Conservation (phyloP, 2,329 filamentous ascomycete species). For the Neofusicoccum umdonicola region DNA sequence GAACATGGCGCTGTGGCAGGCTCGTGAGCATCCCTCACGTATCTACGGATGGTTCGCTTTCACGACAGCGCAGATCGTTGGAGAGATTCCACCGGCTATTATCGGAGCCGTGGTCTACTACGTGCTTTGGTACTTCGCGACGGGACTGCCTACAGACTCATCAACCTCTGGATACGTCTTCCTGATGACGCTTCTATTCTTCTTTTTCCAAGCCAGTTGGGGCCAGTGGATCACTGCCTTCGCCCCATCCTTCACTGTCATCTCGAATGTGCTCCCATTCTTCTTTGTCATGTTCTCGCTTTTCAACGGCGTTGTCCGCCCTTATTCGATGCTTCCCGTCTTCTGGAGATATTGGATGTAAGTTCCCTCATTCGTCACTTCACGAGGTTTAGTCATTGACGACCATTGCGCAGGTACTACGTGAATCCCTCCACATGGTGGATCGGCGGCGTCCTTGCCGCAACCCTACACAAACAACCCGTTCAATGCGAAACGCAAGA, state of each 20-base stretch:
- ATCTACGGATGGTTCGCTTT: conserved; percentile 80
- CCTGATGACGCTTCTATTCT: conserved; percentile 76
- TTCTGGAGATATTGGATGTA: conserved; percentile 71
- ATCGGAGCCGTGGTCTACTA: conserved; percentile 66
- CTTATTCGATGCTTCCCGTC: conserved; percentile 62
- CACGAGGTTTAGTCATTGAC: background rate
- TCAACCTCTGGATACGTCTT: conserved; percentile 71
- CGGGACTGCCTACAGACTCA: conserved; percentile 65
- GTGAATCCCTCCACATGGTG: conserved; percentile 69
- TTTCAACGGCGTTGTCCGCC: conserved; percentile 75
- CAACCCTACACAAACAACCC: conserved; percentile 55
- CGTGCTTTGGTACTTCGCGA: conserved; percentile 73
- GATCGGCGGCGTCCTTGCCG: conserved; percentile 67
- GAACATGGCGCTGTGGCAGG: conserved; percentile 71
- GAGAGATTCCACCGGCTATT: conserved; percentile 70
- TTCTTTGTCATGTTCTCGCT: conserved; percentile 76
- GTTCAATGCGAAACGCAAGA: conserved; percentile 52
- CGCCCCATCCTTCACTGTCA: conserved; percentile 74
- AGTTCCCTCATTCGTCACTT: background rate
- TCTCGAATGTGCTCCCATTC: conserved; percentile 71
- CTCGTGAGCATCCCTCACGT: conserved; percentile 68
- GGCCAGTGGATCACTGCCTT: conserved; percentile 85
- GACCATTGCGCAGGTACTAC: conserved; percentile 48
- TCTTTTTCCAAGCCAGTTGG: conserved; percentile 71
- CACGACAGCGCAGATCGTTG: conserved; percentile 68